Evolutionary conservation across 176 grass and related monocot species (phyloP).

Genomic region (Secale cereale): DNA sequence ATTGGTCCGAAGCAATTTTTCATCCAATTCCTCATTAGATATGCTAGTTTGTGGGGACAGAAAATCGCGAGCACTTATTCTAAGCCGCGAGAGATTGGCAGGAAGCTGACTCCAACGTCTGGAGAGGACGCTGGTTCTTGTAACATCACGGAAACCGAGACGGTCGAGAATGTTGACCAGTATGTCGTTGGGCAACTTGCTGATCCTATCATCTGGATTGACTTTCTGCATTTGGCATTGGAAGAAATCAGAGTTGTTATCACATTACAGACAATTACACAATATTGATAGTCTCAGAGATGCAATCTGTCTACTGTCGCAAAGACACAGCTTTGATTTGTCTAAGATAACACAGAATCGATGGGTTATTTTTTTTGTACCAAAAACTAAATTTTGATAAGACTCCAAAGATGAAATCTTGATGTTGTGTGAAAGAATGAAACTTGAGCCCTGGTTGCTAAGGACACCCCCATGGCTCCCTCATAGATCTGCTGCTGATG

Average conservation of each 20-base stretch:
- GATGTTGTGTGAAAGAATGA: neutral
- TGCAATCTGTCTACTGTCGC: neutral
- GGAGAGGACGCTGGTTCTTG: neutral
- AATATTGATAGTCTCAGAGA: neutral
- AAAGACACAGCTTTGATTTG: neutral
- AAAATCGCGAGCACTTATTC: neutral
- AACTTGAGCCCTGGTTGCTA: no score
- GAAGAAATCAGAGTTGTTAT: no score
- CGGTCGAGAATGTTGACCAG: neutral
- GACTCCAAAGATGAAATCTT: no score
- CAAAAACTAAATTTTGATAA: no score
- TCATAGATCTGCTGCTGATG: no score
- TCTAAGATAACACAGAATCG: no score
- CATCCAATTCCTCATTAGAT: neutral
- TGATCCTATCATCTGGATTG: neutral
- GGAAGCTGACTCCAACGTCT: neutral
- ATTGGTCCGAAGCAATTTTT: no score
- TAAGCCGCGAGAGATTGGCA: neutral
- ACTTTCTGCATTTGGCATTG: neutral
- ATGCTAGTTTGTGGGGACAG: neutral
- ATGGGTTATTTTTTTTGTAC: no score
- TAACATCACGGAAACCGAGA: neutral
- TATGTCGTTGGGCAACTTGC: neutral
- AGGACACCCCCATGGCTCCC: no score
- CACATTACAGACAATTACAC: neutral